Evolutionary conservation across 1,139 yeast genomes (phyloP), one percentile per base, ranked within the genome.

Genomic region (Kodamaea suecica): DNA sequence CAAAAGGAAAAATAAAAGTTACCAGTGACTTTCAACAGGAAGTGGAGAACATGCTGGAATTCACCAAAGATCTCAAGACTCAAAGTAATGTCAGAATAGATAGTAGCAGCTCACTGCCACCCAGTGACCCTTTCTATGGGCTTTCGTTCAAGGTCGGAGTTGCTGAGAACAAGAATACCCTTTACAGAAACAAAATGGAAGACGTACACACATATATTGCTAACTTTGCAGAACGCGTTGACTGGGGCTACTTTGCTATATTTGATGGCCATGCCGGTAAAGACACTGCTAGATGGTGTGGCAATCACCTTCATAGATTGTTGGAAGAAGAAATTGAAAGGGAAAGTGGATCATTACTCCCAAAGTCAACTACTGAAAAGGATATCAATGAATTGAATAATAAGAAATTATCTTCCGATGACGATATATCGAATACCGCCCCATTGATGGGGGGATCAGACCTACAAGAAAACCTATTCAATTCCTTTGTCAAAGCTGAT

Each of bases 251-350:
- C 57, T 90, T 92, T 71, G 98, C 95, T 11, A 75, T 92, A 4
- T 92, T 88, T 59, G 99, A 92, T 59, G 99, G 99, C 10, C 99
- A 92, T 61, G 98, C 97, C 3, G 99, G 99, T 12, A 78, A 81
- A 42, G 87, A 80, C 46, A 83, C 95, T 7, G 95, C 98, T 2
- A 79, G 94, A 48, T 92, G 95, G 95, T 88, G 97, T 63, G 95
- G 97, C 0, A 82, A 87, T 43, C 78, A 85, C 49, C 62, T 92
- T 42, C 97, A 92, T 57, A 58, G 70, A n/a, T 55, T 81, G 33
- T 57, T 84, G 34, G 84, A 77, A 40, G 69, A 68, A 30, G 76
- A 73, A 42, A 72, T 84, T 13, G 45, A 43, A 12, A 35, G 37
- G 17, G 36, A 35, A 23, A n/a, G n/a, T n/a, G n/a, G n/a, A n/a